phyloP scores from a whole-genome alignment of 441 rosid genomes.

The Jatropha multifida region DNA sequence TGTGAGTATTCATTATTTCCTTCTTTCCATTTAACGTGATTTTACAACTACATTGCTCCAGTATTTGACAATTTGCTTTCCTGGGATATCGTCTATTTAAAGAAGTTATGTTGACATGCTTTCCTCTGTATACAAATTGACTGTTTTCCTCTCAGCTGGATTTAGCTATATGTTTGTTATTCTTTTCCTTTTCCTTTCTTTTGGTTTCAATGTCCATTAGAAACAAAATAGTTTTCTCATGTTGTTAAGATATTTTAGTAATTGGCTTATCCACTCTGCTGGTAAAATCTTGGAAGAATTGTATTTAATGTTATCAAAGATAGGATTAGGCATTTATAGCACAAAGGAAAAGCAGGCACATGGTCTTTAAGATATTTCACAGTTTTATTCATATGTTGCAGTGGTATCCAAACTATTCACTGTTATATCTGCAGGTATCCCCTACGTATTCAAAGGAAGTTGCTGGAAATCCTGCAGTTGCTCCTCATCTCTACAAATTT shows the following conservation, averaged over 20 bases:
- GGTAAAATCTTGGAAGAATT: neutral
- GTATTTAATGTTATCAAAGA: neutral
- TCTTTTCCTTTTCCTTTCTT: neutral
- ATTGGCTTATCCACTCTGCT: neutral
- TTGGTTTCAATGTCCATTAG: neutral
- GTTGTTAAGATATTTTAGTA: neutral
- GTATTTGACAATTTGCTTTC: neutral
- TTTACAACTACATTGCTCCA: neutral
- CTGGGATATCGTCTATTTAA: neutral
- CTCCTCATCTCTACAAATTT: slow-evolving; percentile 80
- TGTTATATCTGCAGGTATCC: slow-evolving; percentile 62
- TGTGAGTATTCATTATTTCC: slow-evolving; percentile 40
- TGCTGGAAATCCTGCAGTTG: slow-evolving; percentile 66
- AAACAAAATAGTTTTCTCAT: neutral
- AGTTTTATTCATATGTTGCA: neutral
- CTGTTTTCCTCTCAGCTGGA: neutral
- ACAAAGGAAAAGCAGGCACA: neutral
- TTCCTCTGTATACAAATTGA: neutral
- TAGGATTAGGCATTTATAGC: neutral
- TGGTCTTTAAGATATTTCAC: neutral
- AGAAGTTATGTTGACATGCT: neutral
- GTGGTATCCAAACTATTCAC: slow-evolving; percentile 11
- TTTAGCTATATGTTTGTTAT: neutral
- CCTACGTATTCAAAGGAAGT: slow-evolving; percentile 78
- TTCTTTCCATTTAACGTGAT: neutral